These are phyloP conservation scores for Pinus tabuliformis DNA, from an alignment of 75 land plant species.

Conservation along the genomic window DNA sequence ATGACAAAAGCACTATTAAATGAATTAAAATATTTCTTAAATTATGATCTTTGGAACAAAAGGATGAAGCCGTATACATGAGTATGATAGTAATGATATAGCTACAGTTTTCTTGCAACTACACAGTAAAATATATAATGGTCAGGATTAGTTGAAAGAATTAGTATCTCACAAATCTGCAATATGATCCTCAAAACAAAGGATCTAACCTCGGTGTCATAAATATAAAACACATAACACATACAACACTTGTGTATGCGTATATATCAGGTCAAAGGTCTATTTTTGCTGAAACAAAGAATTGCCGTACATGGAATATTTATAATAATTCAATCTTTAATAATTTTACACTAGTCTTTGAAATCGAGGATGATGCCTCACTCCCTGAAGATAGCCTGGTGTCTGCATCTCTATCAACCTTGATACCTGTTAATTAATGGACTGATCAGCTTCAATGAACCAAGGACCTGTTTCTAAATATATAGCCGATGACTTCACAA, in stretches of 20 bases:
- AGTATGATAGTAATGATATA: too few species aligned
- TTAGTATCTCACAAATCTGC: not conserved
- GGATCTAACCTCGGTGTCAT: not conserved
- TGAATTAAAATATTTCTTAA: not conserved
- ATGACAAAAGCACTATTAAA: not conserved
- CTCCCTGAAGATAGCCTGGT: slow-evolving; percentile 65
- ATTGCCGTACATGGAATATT: not conserved
- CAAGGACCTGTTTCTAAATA: not conserved
- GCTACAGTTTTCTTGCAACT: not conserved
- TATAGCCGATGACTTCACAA: not conserved
- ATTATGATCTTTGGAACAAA: not conserved
- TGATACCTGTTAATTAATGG: slow-evolving; percentile 52
- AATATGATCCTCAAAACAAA: not conserved
- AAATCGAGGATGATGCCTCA: slow-evolving; percentile 62
- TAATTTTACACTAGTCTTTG: not conserved
- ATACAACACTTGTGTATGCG: too few species aligned
- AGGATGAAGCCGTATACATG: not conserved
- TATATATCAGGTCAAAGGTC: not conserved
- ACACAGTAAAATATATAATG: not conserved
- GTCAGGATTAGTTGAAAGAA: not conserved
- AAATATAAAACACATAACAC: not conserved
- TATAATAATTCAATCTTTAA: not conserved
- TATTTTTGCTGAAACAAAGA: not conserved
- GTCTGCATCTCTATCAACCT: slow-evolving; percentile 94
- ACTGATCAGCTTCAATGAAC: not conserved